These are phyloP conservation scores for Calonectria leucothoes DNA, from an alignment of 2,329 filamentous ascomycete species.

Conservation along the genomic window DNA sequence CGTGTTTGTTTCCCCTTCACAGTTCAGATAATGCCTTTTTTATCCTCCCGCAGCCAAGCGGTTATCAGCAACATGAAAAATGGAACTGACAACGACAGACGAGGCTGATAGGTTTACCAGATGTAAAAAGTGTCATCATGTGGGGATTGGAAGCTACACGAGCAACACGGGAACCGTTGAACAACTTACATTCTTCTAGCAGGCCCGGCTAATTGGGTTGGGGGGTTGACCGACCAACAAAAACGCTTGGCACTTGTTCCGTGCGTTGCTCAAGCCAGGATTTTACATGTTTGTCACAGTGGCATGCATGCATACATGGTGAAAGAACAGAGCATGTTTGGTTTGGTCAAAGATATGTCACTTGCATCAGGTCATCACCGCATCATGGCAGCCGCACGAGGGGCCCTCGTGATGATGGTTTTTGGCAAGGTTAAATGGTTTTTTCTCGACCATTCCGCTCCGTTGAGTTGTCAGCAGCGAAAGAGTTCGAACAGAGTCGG, in stretches of 20 bases:
- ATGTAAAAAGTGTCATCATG: slow-evolving; percentile 53
- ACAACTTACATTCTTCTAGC: slow-evolving; percentile 30
- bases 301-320: not conserved
- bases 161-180: not conserved
- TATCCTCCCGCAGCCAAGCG: slow-evolving; percentile 40
- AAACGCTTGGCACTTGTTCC: not conserved
- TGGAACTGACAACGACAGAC: slow-evolving; percentile 41
- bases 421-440: slow-evolving; percentile 69
- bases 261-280: not conserved
- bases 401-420: slow-evolving; percentile 78
- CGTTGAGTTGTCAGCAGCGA: slow-evolving; percentile 58
- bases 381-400: slow-evolving; percentile 73
- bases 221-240: not conserved
- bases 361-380: slow-evolving; percentile 76
- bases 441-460: slow-evolving; percentile 69
- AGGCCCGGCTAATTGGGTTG: not conserved
- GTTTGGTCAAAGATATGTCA: slow-evolving; percentile 60
- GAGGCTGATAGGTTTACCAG: slow-evolving; percentile 55
- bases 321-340: not conserved
- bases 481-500: slow-evolving; percentile 43
- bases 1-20: slow-evolving; percentile 10
- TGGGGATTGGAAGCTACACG: slow-evolving; percentile 12
- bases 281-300: slow-evolving; percentile 12
- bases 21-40: slow-evolving; percentile 43
- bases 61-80: slow-evolving; percentile 33